Base-by-base conservation (phyloP, 371 early-diverging fungal species). In the Actinomucor elegans region DNA sequence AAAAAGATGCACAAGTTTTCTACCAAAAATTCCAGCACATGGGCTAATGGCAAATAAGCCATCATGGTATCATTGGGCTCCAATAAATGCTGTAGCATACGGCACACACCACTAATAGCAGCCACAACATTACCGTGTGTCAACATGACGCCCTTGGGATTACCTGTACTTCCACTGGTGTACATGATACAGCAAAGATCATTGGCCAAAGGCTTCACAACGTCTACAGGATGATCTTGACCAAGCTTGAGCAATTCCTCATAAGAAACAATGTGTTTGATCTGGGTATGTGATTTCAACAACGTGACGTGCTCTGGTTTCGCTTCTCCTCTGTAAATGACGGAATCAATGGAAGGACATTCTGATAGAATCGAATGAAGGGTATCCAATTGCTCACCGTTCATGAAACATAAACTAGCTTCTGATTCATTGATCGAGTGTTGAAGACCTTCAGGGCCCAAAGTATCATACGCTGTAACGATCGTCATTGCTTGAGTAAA, bases 31-130 rank as follows among this genome's bases (percentile, higher is more conserved):
- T 94, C 95, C 53, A 92, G 77, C 5, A 92, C 90, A 78, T 99
- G 99, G 15, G 98, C 96, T 7, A 97, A 73, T 7, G 99, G 99
- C 36, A 99, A 75, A 71, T 94, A 97, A 9, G 94, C 93, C 57
- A 98, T 78, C 69, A 96, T 77, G 17, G 76, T 67, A 57, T 89
- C 90, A 27, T 75, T 73, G 48, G 87, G 81, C 15, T 91, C 88
- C 47, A 93, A 80, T 57, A 88, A 81, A 45, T 92, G 79, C 0
- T 92, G 91, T 24, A 85, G 71, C 34, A 87, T 77, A 18, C 78
- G 75, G 37, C 87, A 96, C 58, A 90, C 94, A 18, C 93, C 94
- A 33, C 94, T 69, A 27, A 75, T 20, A 84, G 73, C 73, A 12
- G 80, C 85, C 37, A 96, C 83, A 44, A 97, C 63, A 58, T 92